Conservation (phyloP, 306 rosid genomes). For the Prunus mongolica region DNA sequence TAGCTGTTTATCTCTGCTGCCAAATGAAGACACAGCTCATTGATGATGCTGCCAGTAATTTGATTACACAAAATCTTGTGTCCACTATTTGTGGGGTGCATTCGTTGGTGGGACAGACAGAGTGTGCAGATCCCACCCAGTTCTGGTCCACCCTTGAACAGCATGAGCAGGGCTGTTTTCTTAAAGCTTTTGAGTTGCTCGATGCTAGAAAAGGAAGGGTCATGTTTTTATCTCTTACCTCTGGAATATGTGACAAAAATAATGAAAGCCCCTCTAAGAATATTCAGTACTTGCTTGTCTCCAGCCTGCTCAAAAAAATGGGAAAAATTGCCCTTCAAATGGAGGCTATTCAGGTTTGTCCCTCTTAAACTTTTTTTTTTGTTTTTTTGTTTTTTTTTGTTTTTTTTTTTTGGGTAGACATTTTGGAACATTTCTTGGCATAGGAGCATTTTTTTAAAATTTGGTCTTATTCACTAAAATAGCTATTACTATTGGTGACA, state of each 20-base stretch:
- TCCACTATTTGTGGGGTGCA: conserved; percentile 53
- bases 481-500: background rate
- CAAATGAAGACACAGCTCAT: conserved; percentile 64
- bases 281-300: conserved; percentile 44
- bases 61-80: conserved; percentile 56
- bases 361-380: background rate
- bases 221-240: conserved; percentile 41
- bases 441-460: background rate
- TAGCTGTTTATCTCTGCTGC: conserved; percentile 74
- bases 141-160: conserved; percentile 75
- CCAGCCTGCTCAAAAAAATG: conserved; percentile 67
- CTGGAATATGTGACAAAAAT: conserved; percentile 31
- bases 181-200: conserved; percentile 68
- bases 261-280: conserved; percentile 28
- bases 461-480: background rate
- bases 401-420: no score
- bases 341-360: conserved; percentile 72
- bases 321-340: conserved; percentile 73
- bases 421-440: background rate
- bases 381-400: background rate
- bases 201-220: conserved; percentile 64
- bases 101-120: conserved; percentile 50
- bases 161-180: conserved; percentile 57
- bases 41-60: conserved; percentile 52
- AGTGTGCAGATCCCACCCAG: conserved; percentile 30